Evolutionary conservation across 805 yeast species (phyloP), one percentile per base, ranked within the genome.

Genomic region (Debaryomyces hansenii): DNA sequence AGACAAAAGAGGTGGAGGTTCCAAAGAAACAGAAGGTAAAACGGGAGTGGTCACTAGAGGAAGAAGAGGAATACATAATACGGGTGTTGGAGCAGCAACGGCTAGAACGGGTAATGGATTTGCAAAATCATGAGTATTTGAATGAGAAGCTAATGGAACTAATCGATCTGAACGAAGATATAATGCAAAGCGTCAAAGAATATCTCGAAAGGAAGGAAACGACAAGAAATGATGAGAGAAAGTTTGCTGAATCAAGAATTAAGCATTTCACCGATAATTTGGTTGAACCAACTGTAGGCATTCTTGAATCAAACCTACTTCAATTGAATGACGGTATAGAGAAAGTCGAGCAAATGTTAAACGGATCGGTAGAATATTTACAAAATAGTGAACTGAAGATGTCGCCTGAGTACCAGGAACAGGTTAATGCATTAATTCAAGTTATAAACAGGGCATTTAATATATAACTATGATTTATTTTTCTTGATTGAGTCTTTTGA

Each of bases 61-160:
- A 29, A 14, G 45, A 42, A 24, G 59, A 55, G 37, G 44, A 45
- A 4, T 43, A 37, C 5, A 27, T 60, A n/a, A 54, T 64, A 3
- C 54, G 42, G 36, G 50, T 53, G 37, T 50, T 72, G 27, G 71
- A 70, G 46, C 47, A 53, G 35, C 58, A 59, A 36, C 50, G 76
- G 34, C 44, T 69, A 5, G 55, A 53, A 7, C 51, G 69, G 24
- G 60, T 70, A 0, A 64, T 67, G 71, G 68, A 62, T n/a, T 50
- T 72, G n/a, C 77, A 72, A 49, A 56, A 60, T 35, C 74, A 70
- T 41, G 73, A 70, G 37, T 68, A 54, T 40, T 44, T 68, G 3
- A 41, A 60, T 5, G 64, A 55, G 6, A 66, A 68, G 48, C 48
- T 72, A n/a, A 33, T 45, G 15, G 74, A 67, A 33, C 50, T 72